Conservation (phyloP, 1,284 basidiomycete genomes). For the Pseudozyma pruni region DNA sequence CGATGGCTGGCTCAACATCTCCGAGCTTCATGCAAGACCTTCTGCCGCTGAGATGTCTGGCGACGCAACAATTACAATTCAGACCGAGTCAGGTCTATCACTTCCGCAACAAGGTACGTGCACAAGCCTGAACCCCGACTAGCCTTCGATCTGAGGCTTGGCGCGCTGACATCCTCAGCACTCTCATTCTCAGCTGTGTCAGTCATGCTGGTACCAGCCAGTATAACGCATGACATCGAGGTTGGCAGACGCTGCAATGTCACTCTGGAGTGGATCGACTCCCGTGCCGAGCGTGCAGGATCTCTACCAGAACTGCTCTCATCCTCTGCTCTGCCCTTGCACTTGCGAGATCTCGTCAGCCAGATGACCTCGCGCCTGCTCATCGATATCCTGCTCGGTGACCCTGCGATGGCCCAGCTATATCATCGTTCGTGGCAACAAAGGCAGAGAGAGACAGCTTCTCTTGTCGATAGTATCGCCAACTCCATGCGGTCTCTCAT, state of each 20-base stretch:
- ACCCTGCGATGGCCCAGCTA: constrained; percentile 10
- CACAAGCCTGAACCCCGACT: too few relatives aligned
- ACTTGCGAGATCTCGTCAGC: constrained; percentile 17
- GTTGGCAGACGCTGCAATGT: background rate
- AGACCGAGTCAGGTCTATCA: too few relatives aligned
- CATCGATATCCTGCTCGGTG: constrained; percentile 9
- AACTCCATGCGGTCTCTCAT: constrained; percentile 13
- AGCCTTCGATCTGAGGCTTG: too few relatives aligned
- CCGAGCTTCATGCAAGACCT: background rate
- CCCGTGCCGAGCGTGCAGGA: background rate
- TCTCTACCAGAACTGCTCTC: background rate
- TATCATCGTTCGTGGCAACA: constrained; percentile 26
- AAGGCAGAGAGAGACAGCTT: constrained; percentile 9
- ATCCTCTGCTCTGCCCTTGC: background rate
- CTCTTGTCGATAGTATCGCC: constrained; percentile 25
- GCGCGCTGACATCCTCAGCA: background rate
- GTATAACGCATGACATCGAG: background rate
- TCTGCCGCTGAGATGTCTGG: background rate
- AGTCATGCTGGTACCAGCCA: constrained; percentile 9
- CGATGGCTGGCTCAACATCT: constrained; percentile 18
- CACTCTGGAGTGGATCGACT: constrained; percentile 18
- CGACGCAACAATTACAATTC: too few relatives aligned
- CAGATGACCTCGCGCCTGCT: constrained; percentile 20
- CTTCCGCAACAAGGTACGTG: too few relatives aligned
- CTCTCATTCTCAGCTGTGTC: background rate